phyloP scores from a whole-genome alignment of 139 green algal genomes.

The Chlamydomonas eustigma region DNA sequence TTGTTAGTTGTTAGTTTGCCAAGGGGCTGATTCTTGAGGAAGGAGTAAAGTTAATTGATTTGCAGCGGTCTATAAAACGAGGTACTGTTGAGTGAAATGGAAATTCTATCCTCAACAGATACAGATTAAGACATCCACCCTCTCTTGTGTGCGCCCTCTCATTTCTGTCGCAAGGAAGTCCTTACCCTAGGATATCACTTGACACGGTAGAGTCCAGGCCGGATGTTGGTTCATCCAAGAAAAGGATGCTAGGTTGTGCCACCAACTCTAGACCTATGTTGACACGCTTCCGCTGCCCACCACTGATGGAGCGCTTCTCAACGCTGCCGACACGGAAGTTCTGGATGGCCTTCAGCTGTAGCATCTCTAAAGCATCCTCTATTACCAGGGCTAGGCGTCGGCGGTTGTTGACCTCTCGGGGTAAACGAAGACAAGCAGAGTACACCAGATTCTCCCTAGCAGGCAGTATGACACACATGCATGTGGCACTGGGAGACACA shows the following conservation, averaged over 20 bases:
- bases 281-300: constrained; percentile 79
- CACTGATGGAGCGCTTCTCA: constrained; percentile 45
- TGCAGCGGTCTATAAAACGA: no score
- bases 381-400: constrained; percentile 16
- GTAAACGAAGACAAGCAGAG: constrained; percentile 29
- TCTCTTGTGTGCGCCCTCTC: not conserved
- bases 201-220: constrained; percentile 65
- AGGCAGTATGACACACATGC: no score
- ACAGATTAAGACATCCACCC: no score
- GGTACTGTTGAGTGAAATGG: not conserved
- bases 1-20: no score
- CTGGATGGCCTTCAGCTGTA: constrained; percentile 23
- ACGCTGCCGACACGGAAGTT: constrained; percentile 36
- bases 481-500: no score
- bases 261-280: constrained; percentile 62
- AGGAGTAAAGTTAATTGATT: no score
- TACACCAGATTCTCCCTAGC: constrained; percentile 53
- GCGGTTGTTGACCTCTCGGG: constrained; percentile 5
- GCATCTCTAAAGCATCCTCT: constrained; percentile 36
- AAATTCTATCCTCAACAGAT: no score
- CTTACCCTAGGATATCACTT: constrained; percentile 58
- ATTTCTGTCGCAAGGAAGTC: not conserved
- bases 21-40: no score
- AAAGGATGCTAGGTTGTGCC: constrained; percentile 51
- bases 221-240: constrained; percentile 76